Conservation (phyloP, 768 basidiomycete genomes). For the Termitomyces sp. region DNA sequence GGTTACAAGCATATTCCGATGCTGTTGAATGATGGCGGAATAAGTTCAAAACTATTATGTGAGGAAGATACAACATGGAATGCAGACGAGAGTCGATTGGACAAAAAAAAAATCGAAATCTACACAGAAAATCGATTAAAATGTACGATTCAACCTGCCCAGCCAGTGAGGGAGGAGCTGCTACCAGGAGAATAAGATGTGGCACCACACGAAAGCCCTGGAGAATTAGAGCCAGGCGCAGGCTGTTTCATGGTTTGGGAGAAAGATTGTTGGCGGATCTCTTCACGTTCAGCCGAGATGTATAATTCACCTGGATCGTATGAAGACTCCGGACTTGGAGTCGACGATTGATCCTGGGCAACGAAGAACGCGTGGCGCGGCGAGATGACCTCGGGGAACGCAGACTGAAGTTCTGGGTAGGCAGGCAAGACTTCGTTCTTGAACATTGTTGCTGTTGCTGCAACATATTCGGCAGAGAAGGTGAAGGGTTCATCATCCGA, state of each 20-base stretch:
- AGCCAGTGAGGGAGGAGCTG: conserved; percentile 43
- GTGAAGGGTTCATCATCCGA: conserved; percentile 35
- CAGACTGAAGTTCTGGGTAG: conserved; percentile 27
- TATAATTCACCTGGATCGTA: conserved; percentile 19
- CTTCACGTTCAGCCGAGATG: conserved; percentile 11
- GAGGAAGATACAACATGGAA: not conserved
- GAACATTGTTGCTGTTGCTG: conserved; percentile 30
- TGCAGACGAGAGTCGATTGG: not conserved
- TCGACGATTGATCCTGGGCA: conserved; percentile 14
- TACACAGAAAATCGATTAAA: conserved; percentile 3
- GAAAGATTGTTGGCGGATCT: conserved; percentile 8
- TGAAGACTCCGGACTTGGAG: conserved; percentile 17
- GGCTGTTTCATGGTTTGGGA: conserved; percentile 12
- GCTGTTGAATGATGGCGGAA: not conserved
- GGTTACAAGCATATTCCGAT: not conserved
- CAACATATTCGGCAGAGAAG: conserved; percentile 33
- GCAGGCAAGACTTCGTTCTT: conserved; percentile 31
- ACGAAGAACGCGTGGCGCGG: conserved; percentile 18
- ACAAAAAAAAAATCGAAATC: not conserved
- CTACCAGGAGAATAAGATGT: conserved; percentile 25
- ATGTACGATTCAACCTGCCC: conserved; percentile 39
- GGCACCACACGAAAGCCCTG: conserved; percentile 16
- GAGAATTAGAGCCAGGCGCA: conserved; percentile 3
- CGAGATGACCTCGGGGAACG: conserved; percentile 12
- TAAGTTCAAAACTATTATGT: not conserved